These are phyloP conservation scores for Hevea brasiliensis DNA, from an alignment of 345 rosid genomes.

Conservation along the genomic window DNA sequence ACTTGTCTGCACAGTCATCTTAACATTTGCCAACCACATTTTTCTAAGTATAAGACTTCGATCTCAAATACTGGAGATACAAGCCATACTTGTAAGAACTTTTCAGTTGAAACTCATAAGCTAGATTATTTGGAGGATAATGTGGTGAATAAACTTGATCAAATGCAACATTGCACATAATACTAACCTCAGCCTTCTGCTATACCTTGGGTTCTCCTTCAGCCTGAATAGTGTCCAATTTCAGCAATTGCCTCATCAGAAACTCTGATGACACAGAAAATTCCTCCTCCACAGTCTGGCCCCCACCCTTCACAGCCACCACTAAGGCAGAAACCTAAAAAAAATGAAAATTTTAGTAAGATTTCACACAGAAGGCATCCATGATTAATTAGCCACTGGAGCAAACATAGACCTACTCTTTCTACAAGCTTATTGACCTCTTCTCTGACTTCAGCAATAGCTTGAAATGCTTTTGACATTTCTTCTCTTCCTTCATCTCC, in stretches of 20 bases:
- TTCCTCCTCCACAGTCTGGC: slow-evolving; percentile 55
- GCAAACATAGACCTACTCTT: slow-evolving; percentile 43
- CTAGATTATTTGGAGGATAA: neutral
- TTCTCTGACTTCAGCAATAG: slow-evolving; percentile 47
- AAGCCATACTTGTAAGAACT: neutral
- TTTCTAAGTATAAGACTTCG: neutral
- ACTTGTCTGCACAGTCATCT: neutral
- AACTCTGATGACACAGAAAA: slow-evolving; percentile 68
- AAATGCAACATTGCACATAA: slow-evolving; percentile 5
- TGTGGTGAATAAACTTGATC: neutral
- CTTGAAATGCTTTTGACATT: slow-evolving; percentile 49
- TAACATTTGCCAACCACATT: neutral
- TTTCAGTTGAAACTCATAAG: neutral
- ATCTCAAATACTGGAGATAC: neutral
- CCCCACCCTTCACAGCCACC: slow-evolving; percentile 63
- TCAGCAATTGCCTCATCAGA: slow-evolving; percentile 83
- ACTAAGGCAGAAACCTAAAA: slow-evolving; percentile 69
- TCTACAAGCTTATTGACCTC: slow-evolving; percentile 80
- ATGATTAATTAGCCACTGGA: neutral
- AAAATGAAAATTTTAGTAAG: slow-evolving; percentile 5
- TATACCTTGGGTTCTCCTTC: slow-evolving; percentile 77
- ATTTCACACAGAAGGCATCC: slow-evolving; percentile 7
- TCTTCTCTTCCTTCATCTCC: slow-evolving; percentile 31
- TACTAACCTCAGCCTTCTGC: slow-evolving; percentile 84
- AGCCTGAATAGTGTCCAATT: slow-evolving; percentile 75